Evolutionary conservation across 768 basidiomycete genomes (phyloP).

Genomic region (Filobasidium floriforme): DNA sequence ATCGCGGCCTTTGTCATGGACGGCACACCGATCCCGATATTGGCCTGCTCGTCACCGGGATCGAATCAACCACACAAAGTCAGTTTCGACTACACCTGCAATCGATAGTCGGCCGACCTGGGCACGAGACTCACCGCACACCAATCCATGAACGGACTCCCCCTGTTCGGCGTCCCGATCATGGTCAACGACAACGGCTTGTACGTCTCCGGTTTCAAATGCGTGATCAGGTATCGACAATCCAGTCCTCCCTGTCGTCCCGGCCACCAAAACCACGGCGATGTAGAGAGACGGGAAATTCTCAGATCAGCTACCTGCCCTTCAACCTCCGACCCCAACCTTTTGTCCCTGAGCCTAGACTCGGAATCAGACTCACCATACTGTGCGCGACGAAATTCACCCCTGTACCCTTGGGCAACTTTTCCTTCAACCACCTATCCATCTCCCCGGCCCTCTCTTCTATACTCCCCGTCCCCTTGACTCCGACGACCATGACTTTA

Average conservation of each 20-base stretch:
- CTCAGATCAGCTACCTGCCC: neutral
- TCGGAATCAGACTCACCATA: conserved; percentile 54
- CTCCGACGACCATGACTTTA: conserved; percentile 90
- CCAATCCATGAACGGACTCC: conserved; percentile 99
- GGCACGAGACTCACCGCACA: conserved; percentile 59
- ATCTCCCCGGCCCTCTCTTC: conserved; percentile 68
- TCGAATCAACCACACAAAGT: too few relatives aligned
- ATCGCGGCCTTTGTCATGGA: conserved; percentile 36
- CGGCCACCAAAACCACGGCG: neutral
- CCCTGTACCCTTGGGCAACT: conserved; percentile 60
- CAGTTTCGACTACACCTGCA: too few relatives aligned
- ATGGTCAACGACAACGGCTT: conserved; percentile 78
- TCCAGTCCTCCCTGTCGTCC: conserved; percentile 68
- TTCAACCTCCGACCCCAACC: neutral
- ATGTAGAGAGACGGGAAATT: neutral
- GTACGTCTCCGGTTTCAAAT: conserved; percentile 73
- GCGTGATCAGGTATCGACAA: conserved; percentile 82
- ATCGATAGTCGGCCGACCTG: neutral
- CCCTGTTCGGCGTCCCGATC: conserved; percentile 86
- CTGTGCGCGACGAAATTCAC: conserved; percentile 93
- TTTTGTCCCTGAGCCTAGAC: too few relatives aligned
- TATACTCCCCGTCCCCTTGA: conserved; percentile 88
- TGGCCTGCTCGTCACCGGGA: conserved; percentile 52
- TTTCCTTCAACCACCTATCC: conserved; percentile 61
- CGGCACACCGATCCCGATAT: conserved; percentile 73